A percentile compares a stretch with the other conserved stretches of the same genome.
Evolutionary conservation across 108 stramenopile genomes (phyloP).

Genomic region (Cylindrotheca closterium): DNA sequence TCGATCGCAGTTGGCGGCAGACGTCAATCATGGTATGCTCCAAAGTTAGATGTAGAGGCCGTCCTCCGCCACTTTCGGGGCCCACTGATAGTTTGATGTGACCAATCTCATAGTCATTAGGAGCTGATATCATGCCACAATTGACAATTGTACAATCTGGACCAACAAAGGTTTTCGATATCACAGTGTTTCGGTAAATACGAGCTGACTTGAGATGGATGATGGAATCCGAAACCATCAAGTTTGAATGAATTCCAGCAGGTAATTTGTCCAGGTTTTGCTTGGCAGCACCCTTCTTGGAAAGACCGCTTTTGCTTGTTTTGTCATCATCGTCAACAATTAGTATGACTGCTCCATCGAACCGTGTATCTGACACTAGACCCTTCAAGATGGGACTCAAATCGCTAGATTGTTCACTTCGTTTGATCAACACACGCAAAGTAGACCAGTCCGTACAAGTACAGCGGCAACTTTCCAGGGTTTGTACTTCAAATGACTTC

Average conservation of each 20-base stretch:
- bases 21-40: slow-evolving; percentile 73
- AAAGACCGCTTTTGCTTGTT: slow-evolving; percentile 12
- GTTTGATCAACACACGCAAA: slow-evolving; percentile 15
- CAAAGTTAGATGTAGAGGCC: slow-evolving; percentile 34
- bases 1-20: slow-evolving; percentile 45
- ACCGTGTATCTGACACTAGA: slow-evolving; percentile 42
- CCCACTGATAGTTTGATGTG: slow-evolving; percentile 63
- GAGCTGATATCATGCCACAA: slow-evolving; percentile 50
- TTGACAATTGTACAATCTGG: slow-evolving; percentile 49
- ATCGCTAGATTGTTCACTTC: slow-evolving; percentile 1
- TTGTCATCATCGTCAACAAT: slow-evolving; percentile 30
- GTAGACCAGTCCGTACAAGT: slow-evolving; percentile 43
- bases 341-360: slow-evolving; percentile 49
- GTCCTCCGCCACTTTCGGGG: slow-evolving; percentile 78
- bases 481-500: slow-evolving; percentile 8
- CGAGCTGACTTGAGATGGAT: slow-evolving; percentile 46
- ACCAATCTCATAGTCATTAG: slow-evolving; percentile 33
- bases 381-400: slow-evolving; percentile 22
- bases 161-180: slow-evolving; percentile 60
- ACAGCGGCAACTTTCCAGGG: slow-evolving; percentile 23
- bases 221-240: slow-evolving; percentile 51
- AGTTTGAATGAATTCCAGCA: slow-evolving; percentile 60
- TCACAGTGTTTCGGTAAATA: slow-evolving; percentile 59
- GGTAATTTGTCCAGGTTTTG: slow-evolving; percentile 10
- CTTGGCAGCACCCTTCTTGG: background rate